phyloP scores from a whole-genome alignment of 768 basidiomycete genomes.

The Daedaleopsis nitida region DNA sequence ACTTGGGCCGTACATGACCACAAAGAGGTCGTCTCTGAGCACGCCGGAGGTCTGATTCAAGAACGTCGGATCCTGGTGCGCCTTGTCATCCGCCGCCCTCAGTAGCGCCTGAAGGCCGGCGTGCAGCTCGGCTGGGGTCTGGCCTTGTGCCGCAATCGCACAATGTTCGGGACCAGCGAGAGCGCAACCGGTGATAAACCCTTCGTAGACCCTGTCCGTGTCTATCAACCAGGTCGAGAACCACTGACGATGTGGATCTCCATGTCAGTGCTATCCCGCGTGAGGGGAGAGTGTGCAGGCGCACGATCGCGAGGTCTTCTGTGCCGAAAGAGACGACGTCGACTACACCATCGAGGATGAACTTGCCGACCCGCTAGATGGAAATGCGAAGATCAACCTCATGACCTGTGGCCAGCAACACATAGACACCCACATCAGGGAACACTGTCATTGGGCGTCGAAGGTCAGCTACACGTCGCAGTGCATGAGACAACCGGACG shows the following conservation, averaged over 20 bases:
- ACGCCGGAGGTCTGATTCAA: too few species aligned
- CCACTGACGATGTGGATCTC: neutral
- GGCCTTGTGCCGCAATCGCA: neutral
- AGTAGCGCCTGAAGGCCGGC: neutral
- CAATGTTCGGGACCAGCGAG: constrained; percentile 12
- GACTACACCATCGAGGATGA: constrained; percentile 4
- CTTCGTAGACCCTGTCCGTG: constrained; percentile 7
- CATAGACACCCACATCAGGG: constrained; percentile 1
- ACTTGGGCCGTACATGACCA: too few species aligned
- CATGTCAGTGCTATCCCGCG: too few species aligned
- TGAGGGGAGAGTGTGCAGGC: neutral
- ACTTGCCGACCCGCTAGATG: neutral
- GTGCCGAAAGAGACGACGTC: constrained; percentile 2
- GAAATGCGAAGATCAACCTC: neutral
- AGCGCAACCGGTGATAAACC: constrained; percentile 12
- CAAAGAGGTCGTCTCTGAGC: too few species aligned
- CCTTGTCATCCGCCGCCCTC: neutral
- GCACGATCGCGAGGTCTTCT: neutral
- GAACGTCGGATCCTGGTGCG: too few species aligned
- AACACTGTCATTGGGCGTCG: constrained; percentile 1
- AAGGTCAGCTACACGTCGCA: neutral
- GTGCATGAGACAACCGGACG: neutral
- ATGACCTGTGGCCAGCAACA: neutral
- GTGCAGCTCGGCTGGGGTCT: constrained; percentile 1
- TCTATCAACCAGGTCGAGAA: neutral